phyloP scores from a whole-genome alignment of 371 early-diverging fungal species.

The Syncephalis fuscata region DNA sequence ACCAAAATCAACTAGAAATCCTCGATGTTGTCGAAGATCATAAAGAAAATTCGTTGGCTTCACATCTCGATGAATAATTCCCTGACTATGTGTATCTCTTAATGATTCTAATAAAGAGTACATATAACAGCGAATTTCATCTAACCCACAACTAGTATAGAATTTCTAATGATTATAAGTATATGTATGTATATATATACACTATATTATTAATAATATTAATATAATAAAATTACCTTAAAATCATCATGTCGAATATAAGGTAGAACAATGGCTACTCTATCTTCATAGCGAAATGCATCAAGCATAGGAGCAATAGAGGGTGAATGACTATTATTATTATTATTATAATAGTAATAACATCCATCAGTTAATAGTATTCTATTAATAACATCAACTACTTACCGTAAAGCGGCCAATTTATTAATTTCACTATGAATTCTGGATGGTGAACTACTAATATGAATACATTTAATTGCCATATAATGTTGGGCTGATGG shows the following conservation, averaged over 20 bases:
- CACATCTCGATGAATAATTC: constrained; percentile 85
- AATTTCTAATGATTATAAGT: constrained; percentile 20
- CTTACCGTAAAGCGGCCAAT: constrained; percentile 50
- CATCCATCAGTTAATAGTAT: too few relatives aligned
- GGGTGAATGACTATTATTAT: constrained; percentile 12
- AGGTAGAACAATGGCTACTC: constrained; percentile 78
- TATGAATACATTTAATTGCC: constrained; percentile 87
- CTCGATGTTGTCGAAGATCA: constrained; percentile 38
- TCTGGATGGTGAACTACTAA: constrained; percentile 67
- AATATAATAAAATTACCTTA: constrained; percentile 24
- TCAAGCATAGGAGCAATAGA: constrained; percentile 67
- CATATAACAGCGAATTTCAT: constrained; percentile 73
- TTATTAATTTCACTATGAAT: constrained; percentile 83
- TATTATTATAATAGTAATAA: too few relatives aligned
- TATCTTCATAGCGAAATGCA: constrained; percentile 65
- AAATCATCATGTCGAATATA: constrained; percentile 81
- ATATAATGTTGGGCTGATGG: constrained; percentile 22
- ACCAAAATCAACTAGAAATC: constrained; percentile 95
- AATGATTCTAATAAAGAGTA: constrained; percentile 58
- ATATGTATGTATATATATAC: not conserved
- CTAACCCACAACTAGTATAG: constrained; percentile 30
- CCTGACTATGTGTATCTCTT: constrained; percentile 44
- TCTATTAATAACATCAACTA: not conserved
- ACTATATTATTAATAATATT: not conserved
- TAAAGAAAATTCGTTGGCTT: constrained; percentile 97